Evolutionary conservation across 1,139 yeast species (phyloP), one percentile per base, ranked within the genome.

Genomic region (Meyerozyma sp.): DNA sequence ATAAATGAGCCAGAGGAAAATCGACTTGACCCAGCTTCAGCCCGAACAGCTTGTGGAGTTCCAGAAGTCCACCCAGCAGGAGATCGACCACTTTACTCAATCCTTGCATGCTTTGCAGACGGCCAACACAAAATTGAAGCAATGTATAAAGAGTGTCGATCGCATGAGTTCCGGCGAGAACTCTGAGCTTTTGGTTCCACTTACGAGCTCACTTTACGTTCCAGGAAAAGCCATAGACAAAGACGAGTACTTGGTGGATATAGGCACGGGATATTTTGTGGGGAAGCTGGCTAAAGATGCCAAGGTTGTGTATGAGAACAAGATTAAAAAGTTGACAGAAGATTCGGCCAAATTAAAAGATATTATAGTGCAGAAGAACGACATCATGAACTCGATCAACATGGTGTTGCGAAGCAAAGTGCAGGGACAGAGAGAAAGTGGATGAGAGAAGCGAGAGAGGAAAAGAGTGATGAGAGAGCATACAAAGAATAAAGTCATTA

Each of bases 251-350:
- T 73, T 93, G 65, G 96, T 94, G 14, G 99, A 93, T 59, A 84
- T 93, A 36, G 99, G 99, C 29, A 93, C 98, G 0, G 98, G 98
- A 2, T 93, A 93, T 63, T 93, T 79, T 59, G 94, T 90, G 27
- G 96, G 89, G 55, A 94, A 93, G 65, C 65, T 65, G 46, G 77
- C 81, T 0, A 69, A 66, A 6, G 91, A 87, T 40, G 87, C 97
- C 3, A 70, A 79, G 51, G 65, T 65, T 44, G 95, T 90, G 55
- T 93, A 89, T 62, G 79, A 83, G 46, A 73, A 73, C 45, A 89
- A 94, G 66, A 79, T 90, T 42, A 70, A 70, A 25, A 91, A 90
- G 51, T 68, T 94, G 55, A 80, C 73, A 46, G 79, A 77, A 46
- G 96, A 93, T 61, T 75, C 88, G 16, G 74, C 74, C 26, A 91